Evolutionary conservation across 2,329 filamentous ascomycete species (phyloP), one percentile per base, ranked within the genome.

Genomic region (Curvularia spicifera): DNA sequence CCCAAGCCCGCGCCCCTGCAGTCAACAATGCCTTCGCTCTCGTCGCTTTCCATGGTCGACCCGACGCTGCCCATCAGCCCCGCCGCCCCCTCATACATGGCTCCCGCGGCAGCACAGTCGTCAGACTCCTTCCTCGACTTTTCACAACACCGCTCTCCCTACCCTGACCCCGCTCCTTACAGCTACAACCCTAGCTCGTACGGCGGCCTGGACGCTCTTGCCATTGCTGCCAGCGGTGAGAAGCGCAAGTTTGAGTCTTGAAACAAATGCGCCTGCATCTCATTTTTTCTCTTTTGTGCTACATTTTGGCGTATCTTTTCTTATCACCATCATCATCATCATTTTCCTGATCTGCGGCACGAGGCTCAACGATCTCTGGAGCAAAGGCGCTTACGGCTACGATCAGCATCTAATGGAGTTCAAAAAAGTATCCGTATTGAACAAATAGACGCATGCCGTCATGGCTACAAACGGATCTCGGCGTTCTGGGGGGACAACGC

Each of bases 381-480:
- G 55, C 51, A 50, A 53, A 52, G 61, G 66, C 64, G 61, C 57
- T 62, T 53, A 48, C 24, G 61, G 56, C 40, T 49, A 53, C 53
- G 50, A 60, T 35, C 44, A 57, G 31, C 35, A 51, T 45, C 35
- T 48, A 37, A 37, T 52, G 63, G 66, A 62, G 62, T 68, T 59
- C 57, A 70, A 73, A 71, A 64, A 43, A 43, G 40, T 37, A 35
- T 61, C 57, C 35, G 40, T 53, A 57, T 58, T 15, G 57, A 67
- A 67, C 51, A 74, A 73, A 74, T 39, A 76, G 73, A 77, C 73
- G 73, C 73, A 74, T 71, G 75, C 75, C 72, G 72, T 76, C 75
- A 76, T 63, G 75, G 75, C 75, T 76, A 77, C 65, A 68, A 76
- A 62, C 49, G 60, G 56, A 59, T 63, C 35, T 50, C 53, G 63